phyloP scores from a whole-genome alignment of 2,329 filamentous ascomycete species.

The Phoma sp. region DNA sequence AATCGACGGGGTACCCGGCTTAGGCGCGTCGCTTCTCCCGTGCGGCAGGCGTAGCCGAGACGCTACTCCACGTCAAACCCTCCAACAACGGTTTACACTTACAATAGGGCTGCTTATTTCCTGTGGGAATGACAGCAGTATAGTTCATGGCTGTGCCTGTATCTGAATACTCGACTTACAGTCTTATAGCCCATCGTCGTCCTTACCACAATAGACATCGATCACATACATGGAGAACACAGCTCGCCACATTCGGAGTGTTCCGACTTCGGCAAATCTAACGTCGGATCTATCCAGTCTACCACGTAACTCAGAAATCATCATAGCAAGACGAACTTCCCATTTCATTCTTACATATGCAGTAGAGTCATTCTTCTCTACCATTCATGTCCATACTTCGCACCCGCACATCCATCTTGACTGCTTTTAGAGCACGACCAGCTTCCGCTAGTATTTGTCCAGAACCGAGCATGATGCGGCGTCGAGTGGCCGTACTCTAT shows the following conservation, averaged over 20 bases:
- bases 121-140: too few species aligned
- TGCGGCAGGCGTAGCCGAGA: slow-evolving; percentile 4
- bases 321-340: background rate
- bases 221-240: background rate
- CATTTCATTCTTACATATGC: background rate
- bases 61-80: background rate
- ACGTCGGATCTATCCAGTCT: background rate
- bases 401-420: background rate
- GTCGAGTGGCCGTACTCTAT: slow-evolving; percentile 55
- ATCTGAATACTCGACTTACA: too few species aligned
- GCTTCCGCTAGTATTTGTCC: background rate
- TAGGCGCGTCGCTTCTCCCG: background rate
- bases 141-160: background rate
- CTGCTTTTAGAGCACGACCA: background rate
- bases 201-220: background rate
- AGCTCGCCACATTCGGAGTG: background rate
- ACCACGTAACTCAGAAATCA: too few species aligned
- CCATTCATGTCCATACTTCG: background rate
- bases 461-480: background rate
- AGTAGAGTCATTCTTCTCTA: background rate
- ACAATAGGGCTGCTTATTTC: too few species aligned
- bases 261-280: background rate
- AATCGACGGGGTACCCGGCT: slow-evolving; percentile 2
- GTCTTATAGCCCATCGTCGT: too few species aligned
- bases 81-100: background rate